phyloP scores from a whole-genome alignment of 208 protist genomes.

The Acanthamoeba castellanii region DNA sequence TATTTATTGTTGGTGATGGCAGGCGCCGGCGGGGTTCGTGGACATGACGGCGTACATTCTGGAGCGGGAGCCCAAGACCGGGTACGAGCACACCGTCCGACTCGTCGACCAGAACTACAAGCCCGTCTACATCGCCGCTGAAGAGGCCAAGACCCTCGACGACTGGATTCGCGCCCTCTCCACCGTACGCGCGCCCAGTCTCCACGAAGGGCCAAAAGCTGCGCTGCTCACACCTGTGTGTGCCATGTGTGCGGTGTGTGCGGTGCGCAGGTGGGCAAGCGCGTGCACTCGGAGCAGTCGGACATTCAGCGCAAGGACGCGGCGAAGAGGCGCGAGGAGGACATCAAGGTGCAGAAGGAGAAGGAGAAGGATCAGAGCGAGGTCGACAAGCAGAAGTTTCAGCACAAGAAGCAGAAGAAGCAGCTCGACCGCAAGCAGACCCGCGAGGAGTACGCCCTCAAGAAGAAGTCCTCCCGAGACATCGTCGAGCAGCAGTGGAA shows the following conservation, averaged over 20 bases:
- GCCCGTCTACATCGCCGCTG: slow-evolving; percentile 41
- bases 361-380: slow-evolving; percentile 43
- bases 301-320: slow-evolving; percentile 38
- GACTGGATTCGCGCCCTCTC: slow-evolving; percentile 30
- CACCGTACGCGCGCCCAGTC: not conserved
- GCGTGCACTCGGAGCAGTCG: not conserved
- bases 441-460: slow-evolving; percentile 37
- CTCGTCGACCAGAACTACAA: slow-evolving; percentile 62
- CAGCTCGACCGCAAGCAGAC: slow-evolving; percentile 38
- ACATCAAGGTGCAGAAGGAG: slow-evolving; percentile 22
- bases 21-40: slow-evolving; percentile 18
- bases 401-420: slow-evolving; percentile 60
- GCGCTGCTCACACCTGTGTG: no score
- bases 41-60: slow-evolving; percentile 54
- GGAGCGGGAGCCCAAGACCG: slow-evolving; percentile 30
- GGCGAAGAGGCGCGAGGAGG: slow-evolving; percentile 35
- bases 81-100: not conserved
- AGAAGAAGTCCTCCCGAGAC: slow-evolving; percentile 56
- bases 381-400: slow-evolving; percentile 30
- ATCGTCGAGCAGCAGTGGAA: slow-evolving; percentile 43
- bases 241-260: not conserved
- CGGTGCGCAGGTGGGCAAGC: slow-evolving; percentile 6
- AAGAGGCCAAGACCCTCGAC: slow-evolving; percentile 17
- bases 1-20: not conserved
- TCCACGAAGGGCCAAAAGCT: no score